A percentile compares a stretch with the other conserved stretches of the same genome.
Evolutionary conservation across 805 yeast species (phyloP).

Genomic region (Lachancea sp.): DNA sequence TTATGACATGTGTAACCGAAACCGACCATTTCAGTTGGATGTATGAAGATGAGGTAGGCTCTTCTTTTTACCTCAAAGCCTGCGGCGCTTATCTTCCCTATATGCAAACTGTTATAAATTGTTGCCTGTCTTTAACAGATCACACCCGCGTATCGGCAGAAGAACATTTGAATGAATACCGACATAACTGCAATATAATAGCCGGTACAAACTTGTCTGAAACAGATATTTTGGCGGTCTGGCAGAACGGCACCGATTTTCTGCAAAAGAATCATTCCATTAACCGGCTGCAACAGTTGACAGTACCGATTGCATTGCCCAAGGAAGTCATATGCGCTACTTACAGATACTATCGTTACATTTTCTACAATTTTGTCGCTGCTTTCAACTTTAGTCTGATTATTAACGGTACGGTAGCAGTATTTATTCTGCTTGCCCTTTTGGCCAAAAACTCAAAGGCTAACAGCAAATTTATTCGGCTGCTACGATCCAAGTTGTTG

Average conservation of each 20-base stretch:
- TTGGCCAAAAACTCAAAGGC: conserved; percentile 2
- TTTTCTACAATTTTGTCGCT: conserved; percentile 8
- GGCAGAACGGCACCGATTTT: conserved; percentile 8
- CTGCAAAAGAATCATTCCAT: neutral
- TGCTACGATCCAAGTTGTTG: conserved; percentile 7
- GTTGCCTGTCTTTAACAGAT: conserved; percentile 7
- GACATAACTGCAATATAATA: conserved; percentile 1
- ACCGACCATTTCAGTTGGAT: conserved; percentile 3
- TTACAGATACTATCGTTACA: conserved; percentile 3
- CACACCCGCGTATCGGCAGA: neutral
- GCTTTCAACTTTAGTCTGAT: conserved; percentile 9
- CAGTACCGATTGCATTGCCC: conserved; percentile 5
- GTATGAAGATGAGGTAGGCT: neutral
- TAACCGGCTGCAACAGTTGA: neutral
- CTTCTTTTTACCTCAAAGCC: conserved; percentile 7
- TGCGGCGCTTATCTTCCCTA: conserved; percentile 11
- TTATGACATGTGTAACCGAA: conserved; percentile 7
- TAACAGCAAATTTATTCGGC: conserved; percentile 3
- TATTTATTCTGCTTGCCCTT: neutral
- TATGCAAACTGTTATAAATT: conserved; percentile 10
- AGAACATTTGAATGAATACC: conserved; percentile 4
- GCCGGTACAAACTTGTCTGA: neutral
- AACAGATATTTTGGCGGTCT: neutral
- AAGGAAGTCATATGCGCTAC: conserved; percentile 2
- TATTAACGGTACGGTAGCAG: conserved; percentile 6